phyloP scores from a whole-genome alignment of 768 basidiomycete genomes.

The Tricholoma sp. region DNA sequence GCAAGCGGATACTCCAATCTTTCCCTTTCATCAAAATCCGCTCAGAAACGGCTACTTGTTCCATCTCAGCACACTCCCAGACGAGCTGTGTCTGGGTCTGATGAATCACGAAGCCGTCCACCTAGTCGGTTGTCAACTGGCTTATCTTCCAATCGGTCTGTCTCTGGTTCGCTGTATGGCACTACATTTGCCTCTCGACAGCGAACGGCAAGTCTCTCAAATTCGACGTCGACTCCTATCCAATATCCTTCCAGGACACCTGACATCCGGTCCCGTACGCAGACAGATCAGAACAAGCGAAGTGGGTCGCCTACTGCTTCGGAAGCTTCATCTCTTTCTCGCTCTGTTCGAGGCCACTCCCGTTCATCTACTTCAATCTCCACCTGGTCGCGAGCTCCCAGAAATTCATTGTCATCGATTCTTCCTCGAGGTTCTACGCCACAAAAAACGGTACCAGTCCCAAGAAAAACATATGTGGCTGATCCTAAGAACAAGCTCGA shows the following conservation, averaged over 20 bases:
- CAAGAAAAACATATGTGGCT: conserved; percentile 72
- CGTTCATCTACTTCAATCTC: conserved; percentile 46
- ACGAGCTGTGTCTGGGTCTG: conserved; percentile 46
- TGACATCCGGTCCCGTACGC: conserved; percentile 35
- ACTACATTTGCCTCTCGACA: conserved; percentile 85
- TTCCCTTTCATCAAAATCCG: conserved; percentile 31
- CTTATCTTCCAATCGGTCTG: conserved; percentile 55
- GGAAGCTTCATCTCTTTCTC: conserved; percentile 48
- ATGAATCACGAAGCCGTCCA: conserved; percentile 41
- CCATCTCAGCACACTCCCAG: conserved; percentile 43
- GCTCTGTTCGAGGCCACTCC: conserved; percentile 35
- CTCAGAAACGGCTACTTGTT: conserved; percentile 38
- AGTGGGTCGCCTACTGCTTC: conserved; percentile 59
- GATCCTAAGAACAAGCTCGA: conserved; percentile 91
- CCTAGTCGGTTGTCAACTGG: conserved; percentile 52
- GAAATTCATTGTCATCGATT: conserved; percentile 49
- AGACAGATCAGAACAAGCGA: conserved; percentile 31
- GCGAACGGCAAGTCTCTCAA: conserved; percentile 62
- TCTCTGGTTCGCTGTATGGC: conserved; percentile 58
- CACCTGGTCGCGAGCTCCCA: conserved; percentile 66
- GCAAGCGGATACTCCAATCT: conserved; percentile 33
- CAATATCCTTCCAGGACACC: conserved; percentile 28
- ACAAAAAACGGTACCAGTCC: conserved; percentile 30
- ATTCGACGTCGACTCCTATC: conserved; percentile 29
- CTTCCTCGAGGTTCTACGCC: conserved; percentile 43